These are phyloP conservation scores for Avena atlantica DNA, from an alignment of 176 grass and related monocot genomes.

Conservation along the genomic window DNA sequence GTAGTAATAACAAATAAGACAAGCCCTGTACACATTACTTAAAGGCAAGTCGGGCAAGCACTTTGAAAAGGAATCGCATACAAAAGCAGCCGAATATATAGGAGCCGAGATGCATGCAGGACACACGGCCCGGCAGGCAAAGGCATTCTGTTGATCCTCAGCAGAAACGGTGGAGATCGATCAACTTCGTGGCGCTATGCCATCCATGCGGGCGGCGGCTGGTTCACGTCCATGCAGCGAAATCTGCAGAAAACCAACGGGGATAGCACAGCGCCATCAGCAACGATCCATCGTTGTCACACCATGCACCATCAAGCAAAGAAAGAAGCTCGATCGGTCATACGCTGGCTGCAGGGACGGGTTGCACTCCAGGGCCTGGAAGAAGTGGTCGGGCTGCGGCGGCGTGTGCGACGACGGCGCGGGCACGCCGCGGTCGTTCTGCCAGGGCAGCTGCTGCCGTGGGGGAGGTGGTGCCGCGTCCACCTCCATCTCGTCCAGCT, in stretches of 20 bases:
- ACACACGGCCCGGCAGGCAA: background rate
- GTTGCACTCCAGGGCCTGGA: constrained; percentile 40
- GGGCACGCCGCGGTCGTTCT: background rate
- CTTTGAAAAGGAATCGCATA: background rate
- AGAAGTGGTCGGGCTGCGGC: constrained; percentile 51
- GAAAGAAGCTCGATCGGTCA: background rate
- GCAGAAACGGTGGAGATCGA: background rate
- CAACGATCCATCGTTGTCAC: background rate
- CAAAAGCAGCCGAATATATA: constrained; percentile 9
- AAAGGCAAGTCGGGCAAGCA: background rate
- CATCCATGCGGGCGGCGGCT: constrained; percentile 50
- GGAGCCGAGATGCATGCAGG: background rate
- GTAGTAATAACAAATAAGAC: background rate
- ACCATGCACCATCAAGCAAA: background rate
- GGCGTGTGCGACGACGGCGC: constrained; percentile 24
- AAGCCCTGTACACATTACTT: constrained; percentile 8
- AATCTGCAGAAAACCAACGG: constrained; percentile 15
- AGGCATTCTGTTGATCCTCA: background rate
- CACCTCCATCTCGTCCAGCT: constrained; percentile 37
- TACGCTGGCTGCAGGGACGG: constrained; percentile 38
- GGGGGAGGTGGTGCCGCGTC: constrained; percentile 15
- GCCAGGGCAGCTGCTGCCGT: constrained; percentile 8
- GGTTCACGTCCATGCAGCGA: constrained; percentile 38
- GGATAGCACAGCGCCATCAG: background rate
- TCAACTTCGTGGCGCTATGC: constrained; percentile 8